Percentiles rank a stretch among this genome's conserved stretches.
Conservation (phyloP, 2,329 filamentous ascomycete genomes). For the Aspergillus sclerotialis region DNA sequence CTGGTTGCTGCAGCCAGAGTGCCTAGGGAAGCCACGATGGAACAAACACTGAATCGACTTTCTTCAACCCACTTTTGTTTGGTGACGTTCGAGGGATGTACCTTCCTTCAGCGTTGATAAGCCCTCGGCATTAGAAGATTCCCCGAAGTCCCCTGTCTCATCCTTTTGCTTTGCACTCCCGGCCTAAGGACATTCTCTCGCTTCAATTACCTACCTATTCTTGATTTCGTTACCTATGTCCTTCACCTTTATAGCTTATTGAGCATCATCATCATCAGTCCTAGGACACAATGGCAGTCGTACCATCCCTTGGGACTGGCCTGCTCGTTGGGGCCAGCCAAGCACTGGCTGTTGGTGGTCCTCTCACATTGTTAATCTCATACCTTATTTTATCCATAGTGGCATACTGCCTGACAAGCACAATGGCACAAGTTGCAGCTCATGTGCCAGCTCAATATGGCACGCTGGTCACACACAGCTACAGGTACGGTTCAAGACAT, state of each 20-base stretch:
- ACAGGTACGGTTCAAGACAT: slow-evolving; percentile 32
- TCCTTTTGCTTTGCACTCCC: no score
- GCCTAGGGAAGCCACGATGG: no score
- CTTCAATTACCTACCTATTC: background rate
- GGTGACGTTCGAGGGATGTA: no score
- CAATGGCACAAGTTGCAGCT: slow-evolving; percentile 31
- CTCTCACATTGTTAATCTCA: slow-evolving; percentile 45
- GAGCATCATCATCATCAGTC: slow-evolving; percentile 22
- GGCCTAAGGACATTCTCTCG: no score
- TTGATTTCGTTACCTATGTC: background rate
- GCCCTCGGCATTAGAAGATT: no score
- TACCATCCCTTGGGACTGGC: slow-evolving; percentile 51
- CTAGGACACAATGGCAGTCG: slow-evolving; percentile 48
- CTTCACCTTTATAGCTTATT: slow-evolving; percentile 1
- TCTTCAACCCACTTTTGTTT: no score
- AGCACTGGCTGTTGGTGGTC: slow-evolving; percentile 47
- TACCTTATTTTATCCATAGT: slow-evolving; percentile 44
- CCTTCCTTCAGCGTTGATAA: no score
- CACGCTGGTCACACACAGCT: slow-evolving; percentile 33
- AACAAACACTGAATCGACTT: no score
- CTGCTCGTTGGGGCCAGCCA: slow-evolving; percentile 49
- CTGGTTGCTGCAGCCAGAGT: no score
- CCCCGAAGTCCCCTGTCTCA: no score
- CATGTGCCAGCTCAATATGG: slow-evolving; percentile 32
- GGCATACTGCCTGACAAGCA: slow-evolving; percentile 43